phyloP scores from a whole-genome alignment of 805 yeast species.

The Metschnikowia aberdeeniae region DNA sequence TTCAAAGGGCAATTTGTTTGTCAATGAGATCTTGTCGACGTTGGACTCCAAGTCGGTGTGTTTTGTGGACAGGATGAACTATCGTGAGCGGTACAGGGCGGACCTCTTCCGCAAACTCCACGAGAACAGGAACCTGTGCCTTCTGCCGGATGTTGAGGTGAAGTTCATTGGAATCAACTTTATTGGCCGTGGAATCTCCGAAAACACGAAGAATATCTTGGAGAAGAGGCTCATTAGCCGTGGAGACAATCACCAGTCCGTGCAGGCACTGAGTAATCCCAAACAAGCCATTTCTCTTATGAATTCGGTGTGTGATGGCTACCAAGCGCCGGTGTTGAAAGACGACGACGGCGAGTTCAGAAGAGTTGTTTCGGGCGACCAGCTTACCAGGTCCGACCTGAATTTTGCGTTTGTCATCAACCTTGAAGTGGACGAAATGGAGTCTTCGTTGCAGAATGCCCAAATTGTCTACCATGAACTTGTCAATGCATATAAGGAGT shows the following conservation, averaged over 20 bases:
- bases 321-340: slow-evolving; percentile 10
- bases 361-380: slow-evolving; percentile 7
- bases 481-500: slow-evolving; percentile 6
- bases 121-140: slow-evolving; percentile 23
- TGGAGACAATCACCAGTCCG: slow-evolving; percentile 88
- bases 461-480: slow-evolving; percentile 32
- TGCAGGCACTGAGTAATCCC: slow-evolving; percentile 51
- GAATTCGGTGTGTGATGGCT: slow-evolving; percentile 6
- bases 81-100: slow-evolving; percentile 60
- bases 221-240: slow-evolving; percentile 55
- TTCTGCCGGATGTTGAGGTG: slow-evolving; percentile 37
- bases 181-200: slow-evolving; percentile 31
- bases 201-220: slow-evolving; percentile 49
- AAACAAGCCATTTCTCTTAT: slow-evolving; percentile 27
- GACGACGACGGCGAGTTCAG: slow-evolving; percentile 7
- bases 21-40: slow-evolving; percentile 41
- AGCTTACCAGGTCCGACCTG: slow-evolving; percentile 40
- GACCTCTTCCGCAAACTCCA: slow-evolving; percentile 56
- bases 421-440: slow-evolving; percentile 32
- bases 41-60: slow-evolving; percentile 45
- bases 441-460: slow-evolving; percentile 40
- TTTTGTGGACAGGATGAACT: slow-evolving; percentile 80
- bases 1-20: slow-evolving; percentile 44
- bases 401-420: slow-evolving; percentile 63
- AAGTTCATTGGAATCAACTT: slow-evolving; percentile 70